These are phyloP conservation scores for Gnaphalium uliginosum DNA, from an alignment of 129 eudicot species.

Conservation along the genomic window DNA sequence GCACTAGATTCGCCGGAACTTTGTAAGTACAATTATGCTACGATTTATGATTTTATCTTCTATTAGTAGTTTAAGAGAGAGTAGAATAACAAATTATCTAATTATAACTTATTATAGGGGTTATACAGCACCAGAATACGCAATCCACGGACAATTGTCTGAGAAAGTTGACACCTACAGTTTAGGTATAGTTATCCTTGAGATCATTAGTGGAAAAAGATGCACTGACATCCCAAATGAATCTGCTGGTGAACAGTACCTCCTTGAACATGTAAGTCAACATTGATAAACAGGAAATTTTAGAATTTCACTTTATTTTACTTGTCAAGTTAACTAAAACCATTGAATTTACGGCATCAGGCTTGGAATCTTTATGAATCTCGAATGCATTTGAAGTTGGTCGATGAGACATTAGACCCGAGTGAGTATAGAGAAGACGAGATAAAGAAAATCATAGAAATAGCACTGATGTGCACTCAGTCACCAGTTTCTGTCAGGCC, in stretches of 20 bases:
- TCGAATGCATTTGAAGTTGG: constrained; percentile 49
- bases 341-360: constrained; percentile 26
- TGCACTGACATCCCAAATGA: constrained; percentile 50
- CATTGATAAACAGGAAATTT: not conserved
- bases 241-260: constrained; percentile 55
- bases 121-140: constrained; percentile 83
- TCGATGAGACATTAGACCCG: constrained; percentile 59
- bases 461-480: constrained; percentile 70
- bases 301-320: not conserved
- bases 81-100: not conserved
- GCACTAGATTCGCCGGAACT: constrained; percentile 72
- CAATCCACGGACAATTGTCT: constrained; percentile 70
- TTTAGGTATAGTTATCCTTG: constrained; percentile 74
- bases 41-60: not conserved
- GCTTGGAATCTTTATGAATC: constrained; percentile 71
- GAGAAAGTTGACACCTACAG: constrained; percentile 87
- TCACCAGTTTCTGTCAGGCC: constrained; percentile 66
- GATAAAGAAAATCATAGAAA: constrained; percentile 62
- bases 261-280: constrained; percentile 61
- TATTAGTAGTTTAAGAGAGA: not conserved
- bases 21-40: constrained; percentile 45
- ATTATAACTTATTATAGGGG: constrained; percentile 51
- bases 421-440: constrained; percentile 54
- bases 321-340: not conserved
- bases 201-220: constrained; percentile 66